phyloP scores from a whole-genome alignment of 2,329 filamentous ascomycete species.

The Scleromitrula shiraiana region DNA sequence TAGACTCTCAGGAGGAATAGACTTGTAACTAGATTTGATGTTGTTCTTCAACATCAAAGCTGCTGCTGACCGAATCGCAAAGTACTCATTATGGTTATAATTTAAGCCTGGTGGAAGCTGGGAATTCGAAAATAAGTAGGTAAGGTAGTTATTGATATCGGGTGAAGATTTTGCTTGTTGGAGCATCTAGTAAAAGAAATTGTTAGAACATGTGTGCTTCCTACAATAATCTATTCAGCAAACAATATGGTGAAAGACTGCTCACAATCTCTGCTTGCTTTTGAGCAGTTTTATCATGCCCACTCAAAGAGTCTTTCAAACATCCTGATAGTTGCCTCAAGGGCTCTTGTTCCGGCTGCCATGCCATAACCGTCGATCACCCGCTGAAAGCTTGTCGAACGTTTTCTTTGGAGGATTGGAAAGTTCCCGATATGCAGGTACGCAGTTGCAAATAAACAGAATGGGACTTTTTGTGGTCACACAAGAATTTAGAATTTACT shows the following conservation, averaged over 20 bases:
- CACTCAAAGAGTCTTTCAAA: conserved; percentile 86
- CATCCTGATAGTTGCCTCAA: conserved; percentile 83
- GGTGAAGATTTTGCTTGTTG: conserved; percentile 78
- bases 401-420: conserved; percentile 13
- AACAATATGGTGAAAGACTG: conserved; percentile 18
- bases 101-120: conserved; percentile 53
- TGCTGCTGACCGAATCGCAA: conserved; percentile 75
- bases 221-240: neutral
- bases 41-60: conserved; percentile 96
- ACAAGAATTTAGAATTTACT: conserved; percentile 27
- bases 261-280: conserved; percentile 84
- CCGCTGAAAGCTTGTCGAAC: conserved; percentile 16
- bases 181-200: conserved; percentile 63
- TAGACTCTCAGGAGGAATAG: conserved; percentile 66
- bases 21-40: conserved; percentile 65
- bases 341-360: conserved; percentile 84
- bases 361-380: conserved; percentile 56
- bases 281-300: conserved; percentile 68
- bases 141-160: conserved; percentile 95
- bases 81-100: conserved; percentile 54
- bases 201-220: conserved; percentile 4
- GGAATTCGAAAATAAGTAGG: conserved; percentile 74
- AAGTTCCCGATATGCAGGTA: conserved; percentile 27
- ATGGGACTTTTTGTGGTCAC: conserved; percentile 21
- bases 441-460: conserved; percentile 16